Evolutionary conservation across 1,284 basidiomycete species (phyloP), one percentile per base, ranked within the genome.

Genomic region (Boletus smithii): DNA sequence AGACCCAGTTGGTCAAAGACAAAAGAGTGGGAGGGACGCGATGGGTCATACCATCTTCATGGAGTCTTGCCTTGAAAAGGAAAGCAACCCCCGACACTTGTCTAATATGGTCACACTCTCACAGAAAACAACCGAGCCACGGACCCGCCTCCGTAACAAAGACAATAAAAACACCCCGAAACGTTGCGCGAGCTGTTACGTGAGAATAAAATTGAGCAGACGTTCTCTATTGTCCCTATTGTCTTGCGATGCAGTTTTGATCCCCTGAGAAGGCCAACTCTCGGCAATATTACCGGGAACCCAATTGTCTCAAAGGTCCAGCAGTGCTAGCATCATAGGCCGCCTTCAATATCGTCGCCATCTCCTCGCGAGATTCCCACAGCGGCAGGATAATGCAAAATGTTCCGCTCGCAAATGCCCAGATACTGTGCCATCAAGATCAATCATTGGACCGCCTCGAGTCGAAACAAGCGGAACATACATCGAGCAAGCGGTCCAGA

Each of bases 401-500:
- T 10, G 68, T 56, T 2, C 74, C 75, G 32, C 71, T 74, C 45
- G 66, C 52, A 39, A 72, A 70, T 0, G 68, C 74, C 75, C 75
- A 77, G 31, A 75, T 71, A 42, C 75, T 72, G 31, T 13, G 40
- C 14, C 39, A 38, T 27, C 29, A 30, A 18, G 13, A 27, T 51
- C 27, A 48, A 44, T 14, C 3, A 8, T 31, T 26, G 26, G 8
- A 38, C 36, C 16, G 20, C 31, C 29, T 22, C 29, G 33, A 16
- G 20, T 10, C 11, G 17, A 33, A 32, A 44, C 10, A 42, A 18
- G 29, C 17, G 18, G 31, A 40, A 53, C 50, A 26, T 50, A 76
- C 74, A 79, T 75, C 16, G 72, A 70, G 29, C 73, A 70, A 1
- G 71, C 70, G 29, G 74, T 67, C 77, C 77, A 80, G 55, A 75